Evolutionary conservation across 352 stramenopile genomes (phyloP), one percentile per base, ranked within the genome.

Genomic region (Pythium oligandrum): DNA sequence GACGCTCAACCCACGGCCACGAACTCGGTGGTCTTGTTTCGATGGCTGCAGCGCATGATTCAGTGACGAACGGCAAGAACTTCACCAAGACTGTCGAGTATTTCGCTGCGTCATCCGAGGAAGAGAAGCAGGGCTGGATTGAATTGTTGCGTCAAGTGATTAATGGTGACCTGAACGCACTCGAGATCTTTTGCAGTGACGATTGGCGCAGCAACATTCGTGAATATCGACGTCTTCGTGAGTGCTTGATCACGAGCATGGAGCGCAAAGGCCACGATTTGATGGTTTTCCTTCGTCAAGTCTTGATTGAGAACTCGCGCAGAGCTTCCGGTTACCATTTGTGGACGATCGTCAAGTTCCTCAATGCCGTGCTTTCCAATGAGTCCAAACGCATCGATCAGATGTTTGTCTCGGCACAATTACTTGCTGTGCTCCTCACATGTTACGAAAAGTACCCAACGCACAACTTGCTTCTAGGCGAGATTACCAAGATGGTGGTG

Each of bases 171-270:
- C 55, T 93, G 35, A 83, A 82, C 38, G 84, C 88, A 47, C 59
- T 94, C 6, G 84, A 94, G 53, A 90, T 94, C 26, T 94, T 94
- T 48, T 94, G 84, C 61, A 90, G 76, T 54, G 84, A 94, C 59
- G 84, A 94, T 53, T 94, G 84, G 84, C 77, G 83, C n/a, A 90
- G 77, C 69, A 94, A 93, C 51, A 76, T 94, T 33, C 77, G 79
- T 35, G 82, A 93, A 55, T 94, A 93, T 64, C 70, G 79, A 6
- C 75, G 70, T 2, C 64, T 94, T 51, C 78, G 84, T 46, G 74
- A 90, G 57, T 89, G 76, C 51, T 56, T 90, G 46, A 90, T 93
- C 52, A 88, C 78, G 32, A 86, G 70, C 40, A 91, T 94, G 82
- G 82, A 92, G 61, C 78, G 70, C 51, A 87, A 88, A 53, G 79